Evolutionary conservation across 805 yeast genomes (phyloP), one percentile per base, ranked within the genome.

Genomic region (Candida oleophila): DNA sequence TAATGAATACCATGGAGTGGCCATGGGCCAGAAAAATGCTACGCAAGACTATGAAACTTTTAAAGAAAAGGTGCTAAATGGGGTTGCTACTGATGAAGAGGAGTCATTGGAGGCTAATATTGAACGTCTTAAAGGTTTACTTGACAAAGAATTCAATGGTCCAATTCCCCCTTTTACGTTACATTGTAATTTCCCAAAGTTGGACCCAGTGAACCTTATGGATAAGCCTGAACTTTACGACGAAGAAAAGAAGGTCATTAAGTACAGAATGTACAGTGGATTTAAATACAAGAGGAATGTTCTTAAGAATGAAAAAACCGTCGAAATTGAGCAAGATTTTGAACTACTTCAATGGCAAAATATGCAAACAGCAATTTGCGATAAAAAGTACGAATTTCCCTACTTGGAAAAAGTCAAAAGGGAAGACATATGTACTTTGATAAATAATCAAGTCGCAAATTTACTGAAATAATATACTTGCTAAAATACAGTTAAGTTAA

Each of bases 121-220:
- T n/a, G 53, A 54, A 36, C 35, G 36, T 3, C 51, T 66, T 19
- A 51, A 62, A 33, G 45, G 52, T 20, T 32, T 59, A 2, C 47
- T 49, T 12, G 40, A 54, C 1, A 56, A 60, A 20, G 42, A 47
- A 38, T 64, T 64, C 41, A 46, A 57, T 30, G 50, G 51, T 19
- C 48, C 57, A 2, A 51, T 53, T 19, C 62, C 66, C 0, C 39
- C 65, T 4, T 66, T 65, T 40, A 49, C 68, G 3, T 43, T 68
- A 36, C 73, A 68, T 50, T 66, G 71, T 45, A 68, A 68, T 46
- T 66, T 54, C 45, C 73, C 73, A 4, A 68, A 68, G 46, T 49
- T 67, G 15, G 73, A 68, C 50, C 72, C 71, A 3, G 16, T 59
- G 1, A 55, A 52, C 25, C 54, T 65, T 25, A 51, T 54, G 51